Conservation (phyloP, 768 basidiomycete species). For the Hebeloma cylindrosporum region DNA sequence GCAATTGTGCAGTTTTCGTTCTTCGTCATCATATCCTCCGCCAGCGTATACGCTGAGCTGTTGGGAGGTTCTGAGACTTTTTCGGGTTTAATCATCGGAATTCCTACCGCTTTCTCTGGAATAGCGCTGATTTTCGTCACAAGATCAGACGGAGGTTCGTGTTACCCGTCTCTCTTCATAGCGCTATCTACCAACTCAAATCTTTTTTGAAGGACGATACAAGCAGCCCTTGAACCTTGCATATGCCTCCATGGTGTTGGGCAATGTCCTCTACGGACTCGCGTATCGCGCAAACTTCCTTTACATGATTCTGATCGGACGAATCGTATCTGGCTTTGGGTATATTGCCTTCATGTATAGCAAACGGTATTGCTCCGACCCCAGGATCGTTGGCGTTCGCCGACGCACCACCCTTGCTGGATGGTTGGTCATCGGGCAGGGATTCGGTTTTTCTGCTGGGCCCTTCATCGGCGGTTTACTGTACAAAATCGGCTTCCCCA, state of each 20-base stretch:
- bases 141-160: slow-evolving; percentile 53
- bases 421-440: slow-evolving; percentile 64
- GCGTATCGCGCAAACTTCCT: slow-evolving; percentile 61
- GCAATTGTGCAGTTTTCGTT: slow-evolving; percentile 50
- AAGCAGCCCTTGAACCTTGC: slow-evolving; percentile 51
- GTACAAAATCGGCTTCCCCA: slow-evolving; percentile 59
- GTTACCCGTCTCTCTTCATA: neutral
- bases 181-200: neutral
- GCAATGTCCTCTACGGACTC: slow-evolving; percentile 58
- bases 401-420: slow-evolving; percentile 61
- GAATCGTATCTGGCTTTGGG: slow-evolving; percentile 60
- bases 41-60: slow-evolving; percentile 58
- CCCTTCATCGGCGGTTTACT: slow-evolving; percentile 64
- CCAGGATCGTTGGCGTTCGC: slow-evolving; percentile 64
- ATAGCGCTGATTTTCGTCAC: slow-evolving; percentile 56
- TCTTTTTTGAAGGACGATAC: slow-evolving; percentile 49
- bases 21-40: slow-evolving; percentile 69
- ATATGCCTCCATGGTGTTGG: slow-evolving; percentile 52
- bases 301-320: slow-evolving; percentile 69
- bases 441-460: slow-evolving; percentile 58
- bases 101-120: slow-evolving; percentile 63
- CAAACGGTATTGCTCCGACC: slow-evolving; percentile 70
- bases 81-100: slow-evolving; percentile 66
- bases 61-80: slow-evolving; percentile 71
- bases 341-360: slow-evolving; percentile 68